Percentiles rank a stretch among this genome's conserved stretches.
phyloP scores from a whole-genome alignment of 108 stramenopile species.

The Cyclotella baltica region DNA sequence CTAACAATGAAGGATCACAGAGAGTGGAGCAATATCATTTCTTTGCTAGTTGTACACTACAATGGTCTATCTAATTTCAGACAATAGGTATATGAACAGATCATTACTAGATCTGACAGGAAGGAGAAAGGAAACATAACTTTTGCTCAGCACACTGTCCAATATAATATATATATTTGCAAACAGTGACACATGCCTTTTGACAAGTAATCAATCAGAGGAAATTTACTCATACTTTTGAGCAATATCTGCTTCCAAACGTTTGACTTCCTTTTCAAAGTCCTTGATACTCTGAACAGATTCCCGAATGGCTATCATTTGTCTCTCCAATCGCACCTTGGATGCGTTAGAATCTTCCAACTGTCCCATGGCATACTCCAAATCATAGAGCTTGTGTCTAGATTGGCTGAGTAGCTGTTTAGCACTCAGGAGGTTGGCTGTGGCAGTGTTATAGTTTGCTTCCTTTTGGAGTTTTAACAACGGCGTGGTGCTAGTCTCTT shows the following conservation, averaged over 20 bases:
- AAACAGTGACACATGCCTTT: too few species aligned
- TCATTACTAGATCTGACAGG: too few species aligned
- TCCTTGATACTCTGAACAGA: background rate
- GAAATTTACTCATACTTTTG: slow-evolving; percentile 2
- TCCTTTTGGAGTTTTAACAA: background rate
- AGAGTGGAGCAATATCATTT: too few species aligned
- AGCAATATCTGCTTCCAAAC: background rate
- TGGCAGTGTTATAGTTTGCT: background rate
- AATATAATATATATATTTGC: too few species aligned
- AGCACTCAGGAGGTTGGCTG: background rate
- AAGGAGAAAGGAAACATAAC: too few species aligned
- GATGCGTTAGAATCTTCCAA: slow-evolving; percentile 3
- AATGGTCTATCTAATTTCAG: too few species aligned
- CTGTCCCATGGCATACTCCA: background rate
- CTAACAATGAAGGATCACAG: too few species aligned
- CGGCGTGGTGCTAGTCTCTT: background rate
- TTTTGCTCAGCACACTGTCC: too few species aligned
- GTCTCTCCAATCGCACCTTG: background rate
- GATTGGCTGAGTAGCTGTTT: background rate
- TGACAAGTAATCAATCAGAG: background rate
- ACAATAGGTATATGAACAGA: too few species aligned
- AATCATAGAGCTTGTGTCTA: slow-evolving; percentile 7
- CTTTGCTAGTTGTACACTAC: too few species aligned
- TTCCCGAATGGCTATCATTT: slow-evolving; percentile 1
- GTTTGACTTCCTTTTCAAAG: background rate